Evolutionary conservation across 805 yeast genomes (phyloP), one percentile per base, ranked within the genome.

Genomic region (Nakazawaea ambrosiae): DNA sequence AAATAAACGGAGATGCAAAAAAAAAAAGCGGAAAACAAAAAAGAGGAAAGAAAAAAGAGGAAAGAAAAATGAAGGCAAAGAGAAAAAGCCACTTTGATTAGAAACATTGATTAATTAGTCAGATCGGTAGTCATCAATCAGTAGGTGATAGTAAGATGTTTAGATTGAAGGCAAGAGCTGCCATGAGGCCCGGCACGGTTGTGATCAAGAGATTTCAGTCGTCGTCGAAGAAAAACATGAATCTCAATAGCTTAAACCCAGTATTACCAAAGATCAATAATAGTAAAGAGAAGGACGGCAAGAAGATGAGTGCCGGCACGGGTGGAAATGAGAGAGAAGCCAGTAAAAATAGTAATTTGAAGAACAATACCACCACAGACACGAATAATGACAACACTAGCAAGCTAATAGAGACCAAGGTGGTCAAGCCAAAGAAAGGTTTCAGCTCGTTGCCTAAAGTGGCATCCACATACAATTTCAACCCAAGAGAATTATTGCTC

Each of bases 381-480:
- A n/a, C n/a, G 25, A 23, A 23, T 8, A 23, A 33, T 24, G 20
- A 23, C 25, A 14, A 9, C 22, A 14, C 5, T 22, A 14, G 14
- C 3, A 32, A 11, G 16, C 27, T 2, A 20, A 9, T 11, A n/a
- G 17, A 25, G 34, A 24, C 18, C 12, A 45, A 41, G 30, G 27
- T 17, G 8, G 18, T 12, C 4, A 44, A 42, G 15, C 44, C 48
- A 4, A 52, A 45, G 34, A 51, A 49, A 36, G 66, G 66, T 0
- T 60, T 60, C 41, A 58, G 54, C 27, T 50, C 55, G 4, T 45
- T 60, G n/a, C 46, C 52, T 2, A 59, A 55, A 37, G 63, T 60
- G 9, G 61, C 65, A 14, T 51, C 53, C 18, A 57, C 62, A 2
- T 44, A 52, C 28, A 49, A 50, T 15, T 39, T 59, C 14, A 57